A percentile compares a stretch with the other conserved stretches of the same genome.
Conservation (phyloP, 2,329 filamentous ascomycete species). For the Ophiostoma pallidulum region DNA sequence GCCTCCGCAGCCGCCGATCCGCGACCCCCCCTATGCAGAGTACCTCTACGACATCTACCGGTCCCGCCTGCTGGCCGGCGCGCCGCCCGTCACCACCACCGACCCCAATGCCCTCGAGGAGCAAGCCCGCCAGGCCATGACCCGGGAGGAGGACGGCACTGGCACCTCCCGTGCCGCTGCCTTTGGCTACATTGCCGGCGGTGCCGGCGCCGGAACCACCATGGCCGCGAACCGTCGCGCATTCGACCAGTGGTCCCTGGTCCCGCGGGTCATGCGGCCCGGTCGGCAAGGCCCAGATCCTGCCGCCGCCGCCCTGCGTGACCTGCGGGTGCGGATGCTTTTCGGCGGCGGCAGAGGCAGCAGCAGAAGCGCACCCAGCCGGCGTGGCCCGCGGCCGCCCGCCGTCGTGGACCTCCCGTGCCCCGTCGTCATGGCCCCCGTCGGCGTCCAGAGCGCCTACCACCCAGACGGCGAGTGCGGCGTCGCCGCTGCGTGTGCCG, state of each 20-base stretch:
- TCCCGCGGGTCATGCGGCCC: conserved; percentile 42
- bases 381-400: background rate
- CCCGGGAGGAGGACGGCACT: conserved; percentile 25
- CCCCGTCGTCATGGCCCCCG: conserved; percentile 55
- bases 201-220: conserved; percentile 51
- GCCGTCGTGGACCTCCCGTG: conserved; percentile 25
- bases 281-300: conserved; percentile 11
- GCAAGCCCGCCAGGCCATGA: conserved; percentile 41
- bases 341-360: conserved; percentile 35
- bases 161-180: background rate
- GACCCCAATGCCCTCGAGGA: conserved; percentile 47
- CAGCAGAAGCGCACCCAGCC: no score
- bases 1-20: conserved; percentile 5
- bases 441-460: conserved; percentile 60
- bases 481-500: conserved; percentile 51
- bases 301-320: conserved; percentile 26
- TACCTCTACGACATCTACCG: conserved; percentile 35
- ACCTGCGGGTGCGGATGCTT: conserved; percentile 41
- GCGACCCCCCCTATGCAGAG: conserved; percentile 17
- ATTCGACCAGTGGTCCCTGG: conserved; percentile 43
- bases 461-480: conserved; percentile 57
- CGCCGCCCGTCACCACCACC: conserved; percentile 45
- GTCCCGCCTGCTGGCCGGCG: conserved; percentile 39
- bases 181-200: conserved; percentile 55
- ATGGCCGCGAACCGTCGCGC: conserved; percentile 50